phyloP scores from a whole-genome alignment of 768 basidiomycete species.

The Dioszegia aurantiaca region DNA sequence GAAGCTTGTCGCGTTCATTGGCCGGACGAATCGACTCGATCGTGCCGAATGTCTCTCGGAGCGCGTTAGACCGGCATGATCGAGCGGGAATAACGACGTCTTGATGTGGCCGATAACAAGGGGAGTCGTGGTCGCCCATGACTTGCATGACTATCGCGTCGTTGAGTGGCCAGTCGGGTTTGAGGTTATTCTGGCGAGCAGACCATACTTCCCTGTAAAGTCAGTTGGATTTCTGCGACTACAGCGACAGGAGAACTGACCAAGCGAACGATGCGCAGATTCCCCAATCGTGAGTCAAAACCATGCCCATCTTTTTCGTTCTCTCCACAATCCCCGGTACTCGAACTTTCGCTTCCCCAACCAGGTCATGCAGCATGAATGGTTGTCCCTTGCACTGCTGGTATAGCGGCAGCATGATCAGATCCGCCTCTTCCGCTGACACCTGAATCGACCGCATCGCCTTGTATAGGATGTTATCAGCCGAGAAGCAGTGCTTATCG shows the following conservation, averaged over 20 bases:
- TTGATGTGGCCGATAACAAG: conserved; percentile 51
- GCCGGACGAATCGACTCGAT: conserved; percentile 38
- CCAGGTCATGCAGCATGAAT: conserved; percentile 40
- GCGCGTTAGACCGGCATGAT: conserved; percentile 41
- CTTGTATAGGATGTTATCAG: conserved; percentile 47
- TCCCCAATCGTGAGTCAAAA: conserved; percentile 53
- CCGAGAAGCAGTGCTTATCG: conserved; percentile 49
- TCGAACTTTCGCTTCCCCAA: conserved; percentile 31
- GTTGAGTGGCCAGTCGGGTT: conserved; percentile 44
- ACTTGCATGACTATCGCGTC: conserved; percentile 48
- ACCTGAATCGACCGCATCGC: conserved; percentile 46
- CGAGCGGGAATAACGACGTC: conserved; percentile 52
- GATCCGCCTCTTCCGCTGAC: conserved; percentile 49
- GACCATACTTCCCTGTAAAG: conserved; percentile 45
- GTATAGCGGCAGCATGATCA: conserved; percentile 49
- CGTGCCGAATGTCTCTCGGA: conserved; percentile 39
- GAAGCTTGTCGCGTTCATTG: conserved; percentile 35
- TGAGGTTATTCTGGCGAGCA: conserved; percentile 30
- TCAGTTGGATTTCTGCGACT: conserved; percentile 2
- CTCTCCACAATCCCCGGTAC: conserved; percentile 36
- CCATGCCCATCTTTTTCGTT: conserved; percentile 34
- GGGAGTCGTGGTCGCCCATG: conserved; percentile 52
- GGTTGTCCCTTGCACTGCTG: conserved; percentile 43
- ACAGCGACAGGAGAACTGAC: conserved; percentile 21
- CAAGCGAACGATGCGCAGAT: conserved; percentile 49